Percentiles rank a stretch among this genome's conserved stretches.
These are phyloP conservation scores for Magnaporthiopsis rhizophila DNA, from an alignment of 2,329 filamentous ascomycete species.

Conservation along the genomic window DNA sequence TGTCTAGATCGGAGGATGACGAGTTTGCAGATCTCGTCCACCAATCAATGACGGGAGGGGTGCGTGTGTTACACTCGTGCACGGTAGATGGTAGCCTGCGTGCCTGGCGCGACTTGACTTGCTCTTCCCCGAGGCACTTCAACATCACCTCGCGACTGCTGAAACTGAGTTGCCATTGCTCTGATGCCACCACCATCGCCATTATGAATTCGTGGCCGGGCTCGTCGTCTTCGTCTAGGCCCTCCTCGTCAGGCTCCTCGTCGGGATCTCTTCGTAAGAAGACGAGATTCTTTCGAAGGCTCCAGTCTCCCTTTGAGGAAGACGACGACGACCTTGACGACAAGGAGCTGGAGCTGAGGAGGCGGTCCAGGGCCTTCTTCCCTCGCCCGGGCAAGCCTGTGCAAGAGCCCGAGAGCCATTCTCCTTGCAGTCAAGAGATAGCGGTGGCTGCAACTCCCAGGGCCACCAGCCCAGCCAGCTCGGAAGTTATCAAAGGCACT, in stretches of 20 bases:
- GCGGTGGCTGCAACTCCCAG: background rate
- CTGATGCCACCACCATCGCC: background rate
- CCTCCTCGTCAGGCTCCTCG: background rate
- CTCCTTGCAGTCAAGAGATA: background rate
- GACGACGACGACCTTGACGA: slow-evolving; percentile 21
- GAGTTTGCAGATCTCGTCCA: too few species aligned
- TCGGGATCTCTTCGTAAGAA: background rate
- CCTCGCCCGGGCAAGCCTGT: slow-evolving; percentile 1
- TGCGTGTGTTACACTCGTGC: too few species aligned
- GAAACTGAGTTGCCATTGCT: background rate
- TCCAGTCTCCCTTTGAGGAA: slow-evolving; percentile 1
- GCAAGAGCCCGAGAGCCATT: background rate
- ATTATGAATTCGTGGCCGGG: background rate
- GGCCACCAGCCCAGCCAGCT: background rate
- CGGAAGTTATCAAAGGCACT: slow-evolving; percentile 16
- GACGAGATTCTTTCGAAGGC: background rate
- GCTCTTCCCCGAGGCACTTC: background rate
- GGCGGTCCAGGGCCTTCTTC: slow-evolving; percentile 20
- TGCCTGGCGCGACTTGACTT: background rate
- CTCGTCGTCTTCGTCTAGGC: background rate
- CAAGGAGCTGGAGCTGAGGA: slow-evolving; percentile 26
- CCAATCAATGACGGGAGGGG: too few species aligned
- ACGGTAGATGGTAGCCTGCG: too few species aligned
- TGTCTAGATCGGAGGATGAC: too few species aligned
- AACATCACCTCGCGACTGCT: background rate